Evolutionary conservation across 2,329 filamentous ascomycete species (phyloP), one percentile per base, ranked within the genome.

Genomic region (Claviceps monticola): DNA sequence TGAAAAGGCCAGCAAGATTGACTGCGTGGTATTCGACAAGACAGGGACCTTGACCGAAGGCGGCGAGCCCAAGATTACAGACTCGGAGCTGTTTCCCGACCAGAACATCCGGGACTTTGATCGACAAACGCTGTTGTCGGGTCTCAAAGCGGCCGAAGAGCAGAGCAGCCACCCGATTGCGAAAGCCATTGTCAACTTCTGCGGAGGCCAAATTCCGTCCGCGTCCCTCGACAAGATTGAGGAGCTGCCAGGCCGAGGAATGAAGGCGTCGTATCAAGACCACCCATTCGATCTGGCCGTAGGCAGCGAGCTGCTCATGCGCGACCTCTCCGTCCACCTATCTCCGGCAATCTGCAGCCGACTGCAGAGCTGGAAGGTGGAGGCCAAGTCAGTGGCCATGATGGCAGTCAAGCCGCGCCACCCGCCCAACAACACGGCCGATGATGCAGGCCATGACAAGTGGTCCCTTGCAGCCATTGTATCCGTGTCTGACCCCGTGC

Each of bases 21-120:
- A 88, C 63, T 84, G 83, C 50, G 82, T 93, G 41, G 84, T 93
- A 1, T 93, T 94, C 62, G 88, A 94, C 73, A 93, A 94, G 73
- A 94, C 88, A 0, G 88, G 88, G 1, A 94, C 88, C 0, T 70
- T 94, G 53, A 93, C 88, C 0, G 71, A 84, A 59, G 72, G 85
- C 4, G 85, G 84, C 6, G 82, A 87, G 57, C 85, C 86, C 0
- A 78, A 73, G 29, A 81, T 91, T 21, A 86, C 80, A 0, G 75
- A 81, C 56, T 70, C 68, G 11, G 60, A 66, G 42, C 49, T 76
- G 3, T 73, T 71, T 44, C 64, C 66, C 0, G 66, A 65, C 41
- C 55, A 53, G 19, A 50, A 42, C 8, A 46, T 58, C 7, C 54
- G 53, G 26, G 54, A 59, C 9, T 56, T 61, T 11, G 59, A 60